Conservation (phyloP, 2,329 filamentous ascomycete genomes). For the Bipolaris bicolor region DNA sequence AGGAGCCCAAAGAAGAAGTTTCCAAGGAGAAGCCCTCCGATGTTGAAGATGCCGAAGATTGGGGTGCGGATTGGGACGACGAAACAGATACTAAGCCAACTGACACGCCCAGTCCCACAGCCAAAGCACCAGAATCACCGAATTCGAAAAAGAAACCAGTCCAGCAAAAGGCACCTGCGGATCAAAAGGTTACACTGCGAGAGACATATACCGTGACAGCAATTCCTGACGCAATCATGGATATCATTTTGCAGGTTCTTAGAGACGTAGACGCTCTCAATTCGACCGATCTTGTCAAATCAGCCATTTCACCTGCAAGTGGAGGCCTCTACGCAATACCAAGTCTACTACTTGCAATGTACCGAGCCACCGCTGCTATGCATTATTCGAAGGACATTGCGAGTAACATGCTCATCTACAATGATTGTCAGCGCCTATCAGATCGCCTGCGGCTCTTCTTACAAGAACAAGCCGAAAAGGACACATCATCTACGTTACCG, state of each 20-base stretch:
- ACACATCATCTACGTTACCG: constrained; percentile 39
- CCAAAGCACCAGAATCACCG: constrained; percentile 33
- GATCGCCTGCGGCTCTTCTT: constrained; percentile 59
- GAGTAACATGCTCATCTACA: constrained; percentile 69
- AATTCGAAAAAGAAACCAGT: constrained; percentile 42
- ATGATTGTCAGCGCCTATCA: constrained; percentile 65
- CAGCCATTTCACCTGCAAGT: constrained; percentile 70
- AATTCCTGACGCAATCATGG: constrained; percentile 79
- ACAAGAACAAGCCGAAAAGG: constrained; percentile 50
- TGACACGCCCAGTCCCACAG: constrained; percentile 16
- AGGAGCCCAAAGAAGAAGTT: constrained; percentile 28
- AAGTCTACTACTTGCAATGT: constrained; percentile 76
- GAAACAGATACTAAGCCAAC: constrained; percentile 52
- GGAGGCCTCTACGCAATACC: constrained; percentile 74
- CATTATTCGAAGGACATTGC: constrained; percentile 69
- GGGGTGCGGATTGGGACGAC: constrained; percentile 77
- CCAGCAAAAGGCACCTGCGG: constrained; percentile 28
- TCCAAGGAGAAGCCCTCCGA: constrained; percentile 45
- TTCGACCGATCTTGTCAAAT: constrained; percentile 51
- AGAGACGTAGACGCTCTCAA: constrained; percentile 61
- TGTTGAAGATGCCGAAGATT: constrained; percentile 66
- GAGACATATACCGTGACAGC: constrained; percentile 90
- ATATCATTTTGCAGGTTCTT: constrained; percentile 64
- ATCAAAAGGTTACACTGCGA: constrained; percentile 74
- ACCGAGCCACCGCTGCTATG: constrained; percentile 75